These are phyloP conservation scores for Acorus calamus DNA, from an alignment of 106 monocot genomes.

Conservation along the genomic window DNA sequence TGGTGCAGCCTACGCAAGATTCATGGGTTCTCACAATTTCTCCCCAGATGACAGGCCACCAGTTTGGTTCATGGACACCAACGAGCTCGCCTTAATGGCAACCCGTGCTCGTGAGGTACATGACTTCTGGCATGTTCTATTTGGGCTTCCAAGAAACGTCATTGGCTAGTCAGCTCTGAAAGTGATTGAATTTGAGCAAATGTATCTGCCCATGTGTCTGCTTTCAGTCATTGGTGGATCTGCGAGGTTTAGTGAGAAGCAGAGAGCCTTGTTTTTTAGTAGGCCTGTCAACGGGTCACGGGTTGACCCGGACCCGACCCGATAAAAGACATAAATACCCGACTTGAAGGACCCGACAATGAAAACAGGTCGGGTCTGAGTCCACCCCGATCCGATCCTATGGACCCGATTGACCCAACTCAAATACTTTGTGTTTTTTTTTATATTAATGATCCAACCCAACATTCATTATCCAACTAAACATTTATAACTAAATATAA, in stretches of 20 bases:
- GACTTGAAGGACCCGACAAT: too few relatives aligned
- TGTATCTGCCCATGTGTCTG: constrained; percentile 85
- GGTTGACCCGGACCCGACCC: too few relatives aligned
- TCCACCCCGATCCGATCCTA: too few relatives aligned
- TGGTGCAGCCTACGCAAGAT: constrained; percentile 78
- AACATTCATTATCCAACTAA: too few relatives aligned
- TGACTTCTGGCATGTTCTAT: constrained; percentile 88
- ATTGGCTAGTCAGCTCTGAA: constrained; percentile 81
- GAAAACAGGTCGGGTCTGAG: too few relatives aligned
- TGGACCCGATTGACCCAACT: too few relatives aligned
- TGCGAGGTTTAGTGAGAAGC: constrained; percentile 70
- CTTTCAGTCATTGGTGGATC: constrained; percentile 80
- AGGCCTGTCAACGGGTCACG: too few relatives aligned
- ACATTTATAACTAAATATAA: too few relatives aligned
- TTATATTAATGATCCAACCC: too few relatives aligned
- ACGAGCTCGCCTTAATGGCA: constrained; percentile 75
- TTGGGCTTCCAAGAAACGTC: constrained; percentile 75
- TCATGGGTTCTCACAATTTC: constrained; percentile 93
- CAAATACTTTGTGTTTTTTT: too few relatives aligned
- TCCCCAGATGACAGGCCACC: constrained; percentile 90
- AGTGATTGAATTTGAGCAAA: constrained; percentile 86
- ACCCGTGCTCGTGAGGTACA: constrained; percentile 87
- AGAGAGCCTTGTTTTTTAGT: constrained; percentile 66
- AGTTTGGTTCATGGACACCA: constrained; percentile 88
- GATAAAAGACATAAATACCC: too few relatives aligned